Evolutionary conservation across 164 flowering plant genomes (phyloP).

Genomic region (Vitis amurensis): DNA sequence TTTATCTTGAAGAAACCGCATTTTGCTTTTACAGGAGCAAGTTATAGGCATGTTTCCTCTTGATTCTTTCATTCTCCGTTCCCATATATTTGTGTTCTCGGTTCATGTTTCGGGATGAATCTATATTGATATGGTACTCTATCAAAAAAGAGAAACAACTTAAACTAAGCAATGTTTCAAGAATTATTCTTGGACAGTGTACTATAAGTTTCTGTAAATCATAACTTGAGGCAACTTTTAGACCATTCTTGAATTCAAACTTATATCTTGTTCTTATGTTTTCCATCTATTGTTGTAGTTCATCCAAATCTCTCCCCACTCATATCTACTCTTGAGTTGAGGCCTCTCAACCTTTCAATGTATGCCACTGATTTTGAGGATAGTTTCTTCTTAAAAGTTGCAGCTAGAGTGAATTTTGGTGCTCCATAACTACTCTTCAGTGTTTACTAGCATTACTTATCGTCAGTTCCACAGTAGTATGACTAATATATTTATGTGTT

Average conservation of each 20-base stretch:
- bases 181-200: slow-evolving; percentile 91
- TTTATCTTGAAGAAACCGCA: no score
- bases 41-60: no score
- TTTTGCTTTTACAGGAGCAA: no score
- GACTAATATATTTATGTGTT: no score
- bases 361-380: slow-evolving; percentile 90
- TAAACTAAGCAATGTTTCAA: slow-evolving; percentile 69
- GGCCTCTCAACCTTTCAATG: slow-evolving; percentile 87
- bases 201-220: slow-evolving; percentile 61
- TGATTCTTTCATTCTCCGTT: background rate
- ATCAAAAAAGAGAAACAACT: slow-evolving; percentile 85
- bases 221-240: background rate
- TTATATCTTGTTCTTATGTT: background rate
- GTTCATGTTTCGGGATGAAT: slow-evolving; percentile 67
- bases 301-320: slow-evolving; percentile 48
- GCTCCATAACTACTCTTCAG: slow-evolving; percentile 26
- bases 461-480: no score
- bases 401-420: slow-evolving; percentile 90
- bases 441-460: no score
- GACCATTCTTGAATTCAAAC: background rate
- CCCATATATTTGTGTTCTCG: background rate
- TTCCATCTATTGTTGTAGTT: background rate
- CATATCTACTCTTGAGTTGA: slow-evolving; percentile 85
- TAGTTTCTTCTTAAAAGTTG: slow-evolving; percentile 67
- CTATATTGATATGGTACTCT: slow-evolving; percentile 76